A percentile compares a stretch with the other conserved stretches of the same genome.
phyloP scores from a whole-genome alignment of 1,284 basidiomycete genomes.

The Tilletia setariae region DNA sequence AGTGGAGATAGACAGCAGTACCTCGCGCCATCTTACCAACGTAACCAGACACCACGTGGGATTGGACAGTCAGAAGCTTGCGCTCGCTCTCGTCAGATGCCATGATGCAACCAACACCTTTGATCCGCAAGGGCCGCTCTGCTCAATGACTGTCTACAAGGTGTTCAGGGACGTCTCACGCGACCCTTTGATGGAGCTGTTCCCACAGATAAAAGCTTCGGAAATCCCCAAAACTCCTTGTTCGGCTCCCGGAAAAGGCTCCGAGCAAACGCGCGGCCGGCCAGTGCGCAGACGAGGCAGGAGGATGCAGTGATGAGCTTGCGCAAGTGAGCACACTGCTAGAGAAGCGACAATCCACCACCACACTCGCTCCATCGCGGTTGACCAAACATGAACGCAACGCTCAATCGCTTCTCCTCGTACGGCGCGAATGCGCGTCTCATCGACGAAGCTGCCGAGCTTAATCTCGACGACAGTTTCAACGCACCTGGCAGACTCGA shows the following conservation, averaged over 20 bases:
- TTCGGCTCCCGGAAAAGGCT: neutral
- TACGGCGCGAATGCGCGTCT: slow-evolving; percentile 10
- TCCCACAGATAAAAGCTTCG: too few species aligned
- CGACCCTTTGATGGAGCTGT: too few species aligned
- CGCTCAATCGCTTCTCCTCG: slow-evolving; percentile 7
- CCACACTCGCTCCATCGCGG: neutral
- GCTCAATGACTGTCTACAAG: too few species aligned
- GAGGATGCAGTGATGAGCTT: too few species aligned
- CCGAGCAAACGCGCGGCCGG: slow-evolving; percentile 7
- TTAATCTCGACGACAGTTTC: neutral
- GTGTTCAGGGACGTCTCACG: too few species aligned
- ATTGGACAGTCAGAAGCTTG: slow-evolving; percentile 67
- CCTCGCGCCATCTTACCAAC: slow-evolving; percentile 74
- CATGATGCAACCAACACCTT: neutral
- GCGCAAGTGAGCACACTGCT: too few species aligned
- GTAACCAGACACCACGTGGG: slow-evolving; percentile 90
- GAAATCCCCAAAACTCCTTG: too few species aligned
- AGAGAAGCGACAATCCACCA: too few species aligned
- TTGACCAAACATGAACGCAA: slow-evolving; percentile 5
- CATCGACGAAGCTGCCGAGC: slow-evolving; percentile 15
- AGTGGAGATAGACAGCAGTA: neutral
- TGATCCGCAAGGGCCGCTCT: too few species aligned
- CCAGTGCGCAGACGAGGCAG: slow-evolving; percentile 10
- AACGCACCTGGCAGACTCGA: neutral
- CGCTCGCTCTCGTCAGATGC: slow-evolving; percentile 16